Evolutionary conservation across 345 rosid genomes (phyloP).

Genomic region (Microcos paniculata): DNA sequence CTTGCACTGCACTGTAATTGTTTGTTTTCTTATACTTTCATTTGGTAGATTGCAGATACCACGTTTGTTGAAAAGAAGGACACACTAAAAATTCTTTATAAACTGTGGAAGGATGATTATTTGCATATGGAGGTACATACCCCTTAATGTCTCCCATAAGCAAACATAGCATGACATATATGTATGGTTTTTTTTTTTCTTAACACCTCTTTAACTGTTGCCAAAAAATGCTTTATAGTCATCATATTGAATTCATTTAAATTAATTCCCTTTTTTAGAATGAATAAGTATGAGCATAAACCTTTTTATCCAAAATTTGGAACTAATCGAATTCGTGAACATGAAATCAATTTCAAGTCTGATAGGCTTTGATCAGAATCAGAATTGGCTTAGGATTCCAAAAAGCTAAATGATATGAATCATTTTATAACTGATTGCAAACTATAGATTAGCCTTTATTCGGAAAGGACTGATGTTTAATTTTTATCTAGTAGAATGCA

Average conservation of each 20-base stretch:
- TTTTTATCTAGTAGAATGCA: neutral
- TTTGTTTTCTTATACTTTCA: slow-evolving; percentile 10
- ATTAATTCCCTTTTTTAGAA: neutral
- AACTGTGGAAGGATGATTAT: slow-evolving; percentile 81
- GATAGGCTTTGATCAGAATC: neutral
- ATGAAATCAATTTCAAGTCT: slow-evolving; percentile 3
- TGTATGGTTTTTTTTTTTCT: neutral
- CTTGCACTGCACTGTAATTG: neutral
- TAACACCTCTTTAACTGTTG: neutral
- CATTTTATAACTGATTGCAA: neutral
- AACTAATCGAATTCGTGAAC: neutral
- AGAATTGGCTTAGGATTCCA: neutral
- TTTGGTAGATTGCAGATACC: slow-evolving; percentile 58
- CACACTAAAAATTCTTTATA: slow-evolving; percentile 53
- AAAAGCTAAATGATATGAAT: neutral
- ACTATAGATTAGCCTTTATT: neutral
- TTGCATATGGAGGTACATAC: slow-evolving; percentile 76
- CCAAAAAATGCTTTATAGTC: neutral
- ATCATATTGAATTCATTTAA: neutral
- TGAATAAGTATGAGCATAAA: neutral
- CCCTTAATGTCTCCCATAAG: neutral
- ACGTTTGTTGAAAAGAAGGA: slow-evolving; percentile 71
- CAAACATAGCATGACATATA: neutral
- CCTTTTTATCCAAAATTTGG: neutral
- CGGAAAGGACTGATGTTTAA: neutral